A percentile compares a stretch with the other conserved stretches of the same genome.
Evolutionary conservation across 495 filamentous ascomycete genomes (phyloP).

Genomic region (Thermothielavioides terrestris): DNA sequence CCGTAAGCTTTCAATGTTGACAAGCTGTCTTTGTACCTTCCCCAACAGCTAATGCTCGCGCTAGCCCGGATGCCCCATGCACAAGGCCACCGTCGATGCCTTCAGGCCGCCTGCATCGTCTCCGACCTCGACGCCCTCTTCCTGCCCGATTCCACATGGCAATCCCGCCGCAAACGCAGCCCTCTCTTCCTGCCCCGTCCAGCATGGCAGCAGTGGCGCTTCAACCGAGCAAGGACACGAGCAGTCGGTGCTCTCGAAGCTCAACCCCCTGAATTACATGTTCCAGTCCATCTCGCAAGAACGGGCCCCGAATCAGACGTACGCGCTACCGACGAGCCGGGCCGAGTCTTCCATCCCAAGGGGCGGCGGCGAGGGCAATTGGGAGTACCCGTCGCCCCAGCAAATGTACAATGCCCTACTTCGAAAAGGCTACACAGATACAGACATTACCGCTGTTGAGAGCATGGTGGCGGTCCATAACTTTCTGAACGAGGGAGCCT

Average conservation of each 20-base stretch:
- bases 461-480: conserved; percentile 97
- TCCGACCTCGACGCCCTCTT: conserved; percentile 27
- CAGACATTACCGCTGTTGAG: conserved; percentile 86
- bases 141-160: conserved; percentile 43
- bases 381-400: conserved; percentile 97
- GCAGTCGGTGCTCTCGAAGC: conserved; percentile 52
- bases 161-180: conserved; percentile 33
- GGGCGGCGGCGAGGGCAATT: conserved; percentile 65
- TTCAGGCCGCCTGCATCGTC: conserved; percentile 22
- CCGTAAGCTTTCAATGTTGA: conserved; percentile 57
- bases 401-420: conserved; percentile 99
- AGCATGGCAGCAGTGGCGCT: conserved; percentile 27
- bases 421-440: conserved; percentile 91
- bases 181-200: conserved; percentile 47
- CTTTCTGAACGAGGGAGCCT: conserved; percentile 95
- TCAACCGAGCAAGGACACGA: conserved; percentile 17
- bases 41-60: conserved; percentile 23
- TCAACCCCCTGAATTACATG: conserved; percentile 98
- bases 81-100: conserved; percentile 48
- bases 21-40: not conserved
- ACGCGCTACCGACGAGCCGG: conserved; percentile 64
- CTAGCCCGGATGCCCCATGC: conserved; percentile 88
- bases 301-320: conserved; percentile 60
- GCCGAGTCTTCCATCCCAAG: conserved; percentile 81
- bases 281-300: conserved; percentile 74